Evolutionary conservation across 75 land plant species (phyloP), one percentile per base, ranked within the genome.

Genomic region (Sequoia sempervirens): DNA sequence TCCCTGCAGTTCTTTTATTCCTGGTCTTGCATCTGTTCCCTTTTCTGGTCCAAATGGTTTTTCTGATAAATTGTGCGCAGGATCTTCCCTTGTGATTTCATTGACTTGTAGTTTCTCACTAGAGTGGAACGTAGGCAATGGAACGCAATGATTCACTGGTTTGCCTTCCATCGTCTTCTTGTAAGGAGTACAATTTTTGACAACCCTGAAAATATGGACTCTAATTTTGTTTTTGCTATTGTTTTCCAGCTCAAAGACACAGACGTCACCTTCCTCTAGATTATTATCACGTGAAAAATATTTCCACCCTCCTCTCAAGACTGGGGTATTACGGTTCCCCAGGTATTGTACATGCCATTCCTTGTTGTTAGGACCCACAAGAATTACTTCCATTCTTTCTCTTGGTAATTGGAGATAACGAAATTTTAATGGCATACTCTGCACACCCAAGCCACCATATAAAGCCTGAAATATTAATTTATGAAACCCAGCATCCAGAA

Each of bases 161-260:
- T 54, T 36, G 1, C 28, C 14, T 20, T 46, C 38, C 32, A 47
- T 61, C 11, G 53, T 20, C 34, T 81, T 37, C 47, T 76, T 68
- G 46, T 80, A 80, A 80, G 83, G 81, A 40, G 80, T 83, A 18
- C 50, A 70, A 5, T n/a, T 41, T 14, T 66, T 13, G 17, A 82
- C 83, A 82, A 82, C 79, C 3, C 84, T 68, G 80, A 85, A 85
- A 36, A 85, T 85, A 75, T 85, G 87, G 20, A 85, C 87, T 75
- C 56, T 61, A 17, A 85, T 36, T 70, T 45, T 56, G 32, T 45
- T 64, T 52, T 72, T 43, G n/a, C 52, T 34, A 28, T 30, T 66
- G 69, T 70, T n/a, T 34, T 40, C 15, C 79, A 85, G 80, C 79
- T 85, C 86, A 72, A 85, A 85, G 18, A 85, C 80, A 52, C 86